Base-by-base conservation (phyloP, 192 early-diverging fungal genomes). In the Pilobolus umbonatus region DNA sequence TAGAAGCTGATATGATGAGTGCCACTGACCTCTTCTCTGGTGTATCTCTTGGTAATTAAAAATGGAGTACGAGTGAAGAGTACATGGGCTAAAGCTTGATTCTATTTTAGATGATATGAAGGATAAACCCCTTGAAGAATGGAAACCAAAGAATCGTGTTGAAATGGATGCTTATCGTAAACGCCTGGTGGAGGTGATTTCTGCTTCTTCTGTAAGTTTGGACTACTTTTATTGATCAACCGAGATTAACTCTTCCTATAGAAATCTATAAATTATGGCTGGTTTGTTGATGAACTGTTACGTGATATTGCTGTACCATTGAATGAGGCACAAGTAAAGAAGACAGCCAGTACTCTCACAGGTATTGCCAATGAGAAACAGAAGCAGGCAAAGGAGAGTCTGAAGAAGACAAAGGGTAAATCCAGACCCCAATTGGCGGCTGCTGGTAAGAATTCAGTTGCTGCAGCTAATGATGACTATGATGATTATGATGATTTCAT, bases 351-450 rank as follows among this genome's bases (percentile, higher is more conserved):
- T 63, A 73, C 83, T 7, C 60, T 90, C 65, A 81, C 80, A 2
- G 73, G 77, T 2, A 64, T 90, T 53, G 88, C 85, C 46, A 87
- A 87, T 57, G 88, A 90, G 74, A 88, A 90, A 74, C 80, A 86
- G 68, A 80, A 73, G 49, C 75, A 75, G 17, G 70, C 74, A 9
- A 74, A 76, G 50, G 88, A 90, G 19, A 77, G 70, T 2, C 17
- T 60, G 42, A 90, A 90, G 78, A 87, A 86, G 76, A 87, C 87
- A 76, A 86, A 84, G 74, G 73, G 75, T 53, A 75, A 52, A 30
- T 47, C 34, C 17, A 70, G 60, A 32, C 68, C 68, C 42, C 30
- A 59, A n/a, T 55, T 60, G 49, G 36, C 52, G 24, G 61, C 51
- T 31, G 61, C 52, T 17, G 57, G 65, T 38, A 62, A 62, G 26